Evolutionary conservation across 192 early-diverging fungal species (phyloP).

Genomic region (Podila epigama): DNA sequence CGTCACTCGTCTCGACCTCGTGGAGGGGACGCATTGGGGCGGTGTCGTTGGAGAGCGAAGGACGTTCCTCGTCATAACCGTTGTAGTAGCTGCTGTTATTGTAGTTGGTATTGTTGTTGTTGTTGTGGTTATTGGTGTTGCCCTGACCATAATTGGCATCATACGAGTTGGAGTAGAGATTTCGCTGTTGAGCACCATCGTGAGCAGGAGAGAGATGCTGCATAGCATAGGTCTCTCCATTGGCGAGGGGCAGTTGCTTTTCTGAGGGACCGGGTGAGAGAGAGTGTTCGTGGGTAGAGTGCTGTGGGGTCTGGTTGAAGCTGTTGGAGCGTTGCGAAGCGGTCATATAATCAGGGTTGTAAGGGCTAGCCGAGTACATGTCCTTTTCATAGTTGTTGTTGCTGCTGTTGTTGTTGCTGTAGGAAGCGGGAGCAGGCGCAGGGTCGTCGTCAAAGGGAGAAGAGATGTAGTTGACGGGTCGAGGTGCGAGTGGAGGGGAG

Average conservation of each 20-base stretch:
- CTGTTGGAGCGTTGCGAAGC: neutral
- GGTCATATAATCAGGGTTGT: conserved; percentile 27
- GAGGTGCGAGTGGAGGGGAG: neutral
- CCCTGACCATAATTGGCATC: too few relatives aligned
- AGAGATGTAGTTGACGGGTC: conserved; percentile 18
- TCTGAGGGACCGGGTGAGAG: conserved; percentile 26
- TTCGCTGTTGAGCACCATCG: neutral
- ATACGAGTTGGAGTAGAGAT: conserved; percentile 5
- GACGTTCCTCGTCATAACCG: conserved; percentile 45
- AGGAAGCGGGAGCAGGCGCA: neutral
- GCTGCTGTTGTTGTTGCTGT: neutral
- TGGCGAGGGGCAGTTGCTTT: conserved; percentile 12
- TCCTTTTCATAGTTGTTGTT: conserved; percentile 12
- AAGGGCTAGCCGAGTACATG: conserved; percentile 10
- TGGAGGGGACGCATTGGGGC: conserved; percentile 30
- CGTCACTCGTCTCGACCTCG: conserved; percentile 22
- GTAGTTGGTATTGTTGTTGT: conserved; percentile 7
- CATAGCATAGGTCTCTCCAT: conserved; percentile 30
- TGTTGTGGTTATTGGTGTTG: conserved; percentile 6
- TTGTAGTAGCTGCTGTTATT: conserved; percentile 24
- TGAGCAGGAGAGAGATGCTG: conserved; percentile 15
- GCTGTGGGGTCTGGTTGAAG: conserved; percentile 3
- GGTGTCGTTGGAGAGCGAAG: conserved; percentile 46
- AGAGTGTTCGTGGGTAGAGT: conserved; percentile 32
- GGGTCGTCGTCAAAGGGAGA: conserved; percentile 22